A percentile compares a stretch with the other conserved stretches of the same genome.
Evolutionary conservation across 2,329 filamentous ascomycete species (phyloP).

Genomic region (Pseudogymnoascus sp.): DNA sequence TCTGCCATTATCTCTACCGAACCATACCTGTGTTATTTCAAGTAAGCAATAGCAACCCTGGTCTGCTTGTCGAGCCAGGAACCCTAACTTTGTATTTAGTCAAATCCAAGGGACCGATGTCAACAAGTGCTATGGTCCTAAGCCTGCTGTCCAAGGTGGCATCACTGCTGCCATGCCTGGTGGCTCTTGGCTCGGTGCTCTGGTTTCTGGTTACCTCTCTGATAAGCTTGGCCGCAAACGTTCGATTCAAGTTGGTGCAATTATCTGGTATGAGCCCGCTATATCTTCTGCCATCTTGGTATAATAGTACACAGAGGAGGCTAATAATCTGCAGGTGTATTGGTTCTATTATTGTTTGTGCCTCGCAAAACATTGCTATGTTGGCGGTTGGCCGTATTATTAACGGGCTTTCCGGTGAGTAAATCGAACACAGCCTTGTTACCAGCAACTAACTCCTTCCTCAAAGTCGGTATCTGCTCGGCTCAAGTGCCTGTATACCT

Average conservation of each 20-base stretch:
- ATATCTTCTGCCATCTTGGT: background rate
- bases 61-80: constrained; percentile 40
- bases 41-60: constrained; percentile 31
- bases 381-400: constrained; percentile 48
- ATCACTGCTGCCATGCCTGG: constrained; percentile 65
- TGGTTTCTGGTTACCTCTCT: constrained; percentile 49
- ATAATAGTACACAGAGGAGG: constrained; percentile 7
- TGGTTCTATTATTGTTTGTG: constrained; percentile 51
- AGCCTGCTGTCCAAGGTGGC: constrained; percentile 44
- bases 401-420: constrained; percentile 44
- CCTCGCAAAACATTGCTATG: constrained; percentile 47
- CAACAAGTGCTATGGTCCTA: constrained; percentile 42
- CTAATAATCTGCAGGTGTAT: constrained; percentile 40
- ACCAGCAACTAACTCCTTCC: background rate
- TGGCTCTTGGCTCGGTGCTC: constrained; percentile 58
- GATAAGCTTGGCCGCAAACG: constrained; percentile 44
- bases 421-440: background rate
- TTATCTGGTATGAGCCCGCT: constrained; percentile 32
- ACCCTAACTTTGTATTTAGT: constrained; percentile 42
- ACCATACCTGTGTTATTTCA: constrained; percentile 44
- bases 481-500: constrained; percentile 62
- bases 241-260: constrained; percentile 39
- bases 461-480: constrained; percentile 52
- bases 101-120: constrained; percentile 22
- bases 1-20: constrained; percentile 45